Conservation (phyloP, 148 eudicot species). For the Tetragonia tetragonoides region DNA sequence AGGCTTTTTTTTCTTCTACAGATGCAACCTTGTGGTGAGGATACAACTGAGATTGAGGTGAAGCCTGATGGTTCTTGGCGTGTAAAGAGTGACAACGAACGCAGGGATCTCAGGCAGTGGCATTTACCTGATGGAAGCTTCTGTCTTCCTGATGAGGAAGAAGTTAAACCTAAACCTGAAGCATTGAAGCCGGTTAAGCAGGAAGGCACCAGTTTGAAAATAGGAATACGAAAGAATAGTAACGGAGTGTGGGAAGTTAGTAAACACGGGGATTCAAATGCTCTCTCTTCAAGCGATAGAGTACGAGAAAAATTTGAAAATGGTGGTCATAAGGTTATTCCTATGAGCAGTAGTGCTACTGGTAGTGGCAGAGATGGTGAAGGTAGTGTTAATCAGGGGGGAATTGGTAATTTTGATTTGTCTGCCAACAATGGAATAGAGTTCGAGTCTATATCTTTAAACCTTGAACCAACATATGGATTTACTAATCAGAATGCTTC, state of each 20-base stretch:
- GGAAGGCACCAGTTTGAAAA: slow-evolving; percentile 53
- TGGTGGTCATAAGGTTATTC: slow-evolving; percentile 39
- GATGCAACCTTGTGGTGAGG: slow-evolving; percentile 82
- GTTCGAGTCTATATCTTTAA: slow-evolving; percentile 50
- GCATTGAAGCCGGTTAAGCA: slow-evolving; percentile 43
- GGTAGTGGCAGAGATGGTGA: slow-evolving; percentile 64
- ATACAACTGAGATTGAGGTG: slow-evolving; percentile 81
- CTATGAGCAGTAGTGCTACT: slow-evolving; percentile 66
- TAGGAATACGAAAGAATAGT: slow-evolving; percentile 61
- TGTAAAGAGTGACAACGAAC: slow-evolving; percentile 64
- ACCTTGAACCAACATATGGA: slow-evolving; percentile 40
- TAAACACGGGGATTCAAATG: slow-evolving; percentile 41
- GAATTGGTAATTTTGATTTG: slow-evolving; percentile 43
- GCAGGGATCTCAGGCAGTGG: slow-evolving; percentile 55
- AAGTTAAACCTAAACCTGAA: slow-evolving; percentile 41
- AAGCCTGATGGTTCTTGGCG: slow-evolving; percentile 99
- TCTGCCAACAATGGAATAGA: slow-evolving; percentile 45
- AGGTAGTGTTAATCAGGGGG: slow-evolving; percentile 64
- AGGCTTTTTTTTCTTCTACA: slow-evolving; percentile 19
- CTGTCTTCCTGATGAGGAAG: slow-evolving; percentile 38
- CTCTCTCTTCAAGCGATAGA: slow-evolving; percentile 42
- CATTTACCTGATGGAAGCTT: slow-evolving; percentile 62
- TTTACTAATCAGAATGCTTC: slow-evolving; percentile 30
- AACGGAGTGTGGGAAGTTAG: slow-evolving; percentile 69
- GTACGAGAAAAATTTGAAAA: slow-evolving; percentile 32